Evolutionary conservation across 345 rosid species (phyloP), one percentile per base, ranked within the genome.

Genomic region (Murraya paniculata): DNA sequence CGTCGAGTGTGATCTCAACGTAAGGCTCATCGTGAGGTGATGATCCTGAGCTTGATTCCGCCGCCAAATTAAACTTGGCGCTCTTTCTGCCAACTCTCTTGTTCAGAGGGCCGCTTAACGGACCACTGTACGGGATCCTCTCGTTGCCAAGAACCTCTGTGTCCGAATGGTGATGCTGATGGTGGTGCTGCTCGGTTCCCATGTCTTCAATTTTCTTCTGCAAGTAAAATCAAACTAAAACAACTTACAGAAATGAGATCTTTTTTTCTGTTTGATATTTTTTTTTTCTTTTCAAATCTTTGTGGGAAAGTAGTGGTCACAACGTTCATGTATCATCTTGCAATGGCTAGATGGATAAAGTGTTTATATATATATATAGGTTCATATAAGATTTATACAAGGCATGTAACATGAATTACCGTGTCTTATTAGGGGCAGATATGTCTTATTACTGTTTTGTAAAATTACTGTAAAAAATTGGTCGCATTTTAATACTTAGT

Each of bases 81-180:
- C 82, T 83, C 73, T 85, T 86, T 58, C 64, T 87, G 6, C 73
- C 74, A n/a, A 80, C 77, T 38, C 87, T 85, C 66, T 88, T 89
- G 84, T 80, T 85, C 1, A 88, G 72, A 62, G 90, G 90, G 53
- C 92, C 93, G 33, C 89, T 89, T 66, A 90, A 65, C 5, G 85
- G 83, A 33, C 89, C 89, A 33, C 91, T 86, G 81, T 79, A 67
- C 16, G 85, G 39, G 0, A 78, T 76, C 56, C 75, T 85, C 18
- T 76, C 86, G 56, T 73, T 41, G 21, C 77, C 81, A 24, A 74
- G 71, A 27, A 78, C 64, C 59, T 92, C 93, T 0, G 86, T 68
- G 21, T 88, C 92, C 0, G 92, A 88, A n/a, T 78, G 74, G 61
- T 72, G 80, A 22, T 81, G 87, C 38, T 78, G 73, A 56, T 82